Evolutionary conservation across 306 rosid species (phyloP), one percentile per base, ranked within the genome.

Genomic region (Castanea sativa): DNA sequence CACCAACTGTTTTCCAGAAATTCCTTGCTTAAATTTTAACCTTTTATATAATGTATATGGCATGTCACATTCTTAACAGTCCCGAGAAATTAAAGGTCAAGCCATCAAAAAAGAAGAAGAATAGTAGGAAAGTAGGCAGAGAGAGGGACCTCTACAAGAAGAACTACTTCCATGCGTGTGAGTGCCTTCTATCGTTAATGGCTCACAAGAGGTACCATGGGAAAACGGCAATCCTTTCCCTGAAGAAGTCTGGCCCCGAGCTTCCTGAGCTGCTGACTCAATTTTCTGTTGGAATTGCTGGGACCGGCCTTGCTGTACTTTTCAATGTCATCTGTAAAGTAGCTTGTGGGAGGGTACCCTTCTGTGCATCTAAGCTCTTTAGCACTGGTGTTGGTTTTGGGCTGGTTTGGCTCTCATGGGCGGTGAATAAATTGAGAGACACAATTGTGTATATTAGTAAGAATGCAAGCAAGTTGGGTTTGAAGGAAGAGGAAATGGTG

Each of bases 361-460:
- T 94, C 23, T 85, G 90, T 83, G 73, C 90, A n/a, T 83, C 91
- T 11, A 86, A 76, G 75, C 74, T 94, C 82, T 77, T 86, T 76
- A 84, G 72, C 74, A 81, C 93, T 0, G 97, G 97, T 21, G 83
- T 94, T 25, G 97, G 95, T 6, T 51, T 91, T 12, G 97, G 93
- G 27, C 82, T 94, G 83, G 81, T 94, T 73, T 92, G 99, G 97
- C 91, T 94, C 51, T 91, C 97, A 51, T 85, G 91, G 85, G 87
- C 91, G 30, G 91, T 94, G 79, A 84, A 87, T 69, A 84, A 83
- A 77, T 87, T 92, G 80, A 86, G 95, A 83, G 76, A 81, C 80
- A 86, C 93, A 12, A 61, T 92, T 55, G 73, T 87, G 18, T 77
- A 77, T 65, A 78, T 84, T 76, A 81, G 87, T 84, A 90, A 85